Percentiles rank a stretch among this genome's conserved stretches.
Evolutionary conservation across 2,329 filamentous ascomycete genomes (phyloP).

Genomic region (Fusarium liriodendri): DNA sequence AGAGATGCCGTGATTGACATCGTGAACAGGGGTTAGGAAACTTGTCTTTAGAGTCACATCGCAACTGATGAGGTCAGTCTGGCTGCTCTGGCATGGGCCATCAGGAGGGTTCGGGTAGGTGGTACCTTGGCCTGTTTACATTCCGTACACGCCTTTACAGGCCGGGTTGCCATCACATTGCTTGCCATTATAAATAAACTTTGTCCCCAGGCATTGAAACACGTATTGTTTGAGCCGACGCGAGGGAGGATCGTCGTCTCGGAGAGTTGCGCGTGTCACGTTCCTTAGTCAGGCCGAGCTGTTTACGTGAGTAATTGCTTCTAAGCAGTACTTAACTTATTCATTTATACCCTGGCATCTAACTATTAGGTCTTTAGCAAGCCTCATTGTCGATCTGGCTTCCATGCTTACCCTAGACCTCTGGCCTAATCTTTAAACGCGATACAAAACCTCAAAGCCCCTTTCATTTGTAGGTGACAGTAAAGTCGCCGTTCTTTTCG

Average conservation of each 20-base stretch:
- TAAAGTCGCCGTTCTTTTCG: not conserved
- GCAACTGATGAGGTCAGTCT: constrained; percentile 15
- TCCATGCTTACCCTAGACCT: not conserved
- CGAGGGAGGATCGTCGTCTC: not conserved
- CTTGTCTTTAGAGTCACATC: constrained; percentile 35
- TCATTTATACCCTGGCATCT: not conserved
- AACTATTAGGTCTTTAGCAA: not conserved
- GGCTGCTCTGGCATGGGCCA: too few relatives aligned
- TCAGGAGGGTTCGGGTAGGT: not conserved
- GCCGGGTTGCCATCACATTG: not conserved
- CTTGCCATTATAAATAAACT: not conserved
- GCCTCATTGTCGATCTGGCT: not conserved
- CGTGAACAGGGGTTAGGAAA: constrained; percentile 35
- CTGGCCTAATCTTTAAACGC: not conserved
- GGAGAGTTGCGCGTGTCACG: not conserved
- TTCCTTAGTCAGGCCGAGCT: not conserved
- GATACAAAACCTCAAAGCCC: not conserved
- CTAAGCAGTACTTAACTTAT: not conserved
- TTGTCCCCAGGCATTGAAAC: not conserved
- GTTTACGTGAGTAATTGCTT: not conserved
- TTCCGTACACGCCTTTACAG: constrained; percentile 27
- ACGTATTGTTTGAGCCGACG: not conserved
- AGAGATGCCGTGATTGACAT: constrained; percentile 28
- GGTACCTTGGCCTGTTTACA: constrained; percentile 31
- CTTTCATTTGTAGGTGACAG: not conserved